A percentile compares a stretch with the other conserved stretches of the same genome.
phyloP scores from a whole-genome alignment of 2,329 filamentous ascomycete species.

The Xenoacremonium recifei region DNA sequence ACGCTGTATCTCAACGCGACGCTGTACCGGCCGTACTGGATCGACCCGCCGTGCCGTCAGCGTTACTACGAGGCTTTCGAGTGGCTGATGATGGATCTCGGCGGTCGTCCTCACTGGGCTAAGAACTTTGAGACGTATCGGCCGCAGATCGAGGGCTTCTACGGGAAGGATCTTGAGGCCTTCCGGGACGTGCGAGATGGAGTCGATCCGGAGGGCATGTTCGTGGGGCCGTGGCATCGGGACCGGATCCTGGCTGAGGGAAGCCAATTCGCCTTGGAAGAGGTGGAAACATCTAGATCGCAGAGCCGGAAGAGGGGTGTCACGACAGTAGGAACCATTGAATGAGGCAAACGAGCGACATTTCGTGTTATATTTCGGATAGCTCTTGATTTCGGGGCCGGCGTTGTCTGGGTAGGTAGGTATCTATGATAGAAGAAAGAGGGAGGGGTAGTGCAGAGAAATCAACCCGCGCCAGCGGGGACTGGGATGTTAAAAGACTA shows the following conservation, averaged over 20 bases:
- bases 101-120: slow-evolving; percentile 84
- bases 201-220: slow-evolving; percentile 80
- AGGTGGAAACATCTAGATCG: slow-evolving; percentile 31
- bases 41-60: slow-evolving; percentile 71
- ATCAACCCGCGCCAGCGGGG: slow-evolving; percentile 3
- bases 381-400: too few species aligned
- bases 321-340: slow-evolving; percentile 22
- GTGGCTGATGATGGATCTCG: slow-evolving; percentile 83
- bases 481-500: neutral
- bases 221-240: slow-evolving; percentile 87
- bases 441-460: slow-evolving; percentile 2
- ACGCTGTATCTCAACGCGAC: slow-evolving; percentile 90
- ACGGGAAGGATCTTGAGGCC: slow-evolving; percentile 62
- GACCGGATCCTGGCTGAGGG: slow-evolving; percentile 55
- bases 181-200: slow-evolving; percentile 69
- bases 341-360: too few species aligned
- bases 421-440: too few species aligned
- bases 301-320: slow-evolving; percentile 25
- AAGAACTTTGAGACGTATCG: slow-evolving; percentile 76
- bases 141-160: slow-evolving; percentile 63
- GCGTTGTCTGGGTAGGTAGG: too few species aligned
- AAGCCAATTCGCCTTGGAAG: slow-evolving; percentile 34
- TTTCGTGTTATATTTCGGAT: too few species aligned
- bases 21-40: slow-evolving; percentile 77
- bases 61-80: slow-evolving; percentile 90